These are phyloP conservation scores for Carnegiea gigantea DNA, from an alignment of 179 eudicot genomes.

Conservation along the genomic window DNA sequence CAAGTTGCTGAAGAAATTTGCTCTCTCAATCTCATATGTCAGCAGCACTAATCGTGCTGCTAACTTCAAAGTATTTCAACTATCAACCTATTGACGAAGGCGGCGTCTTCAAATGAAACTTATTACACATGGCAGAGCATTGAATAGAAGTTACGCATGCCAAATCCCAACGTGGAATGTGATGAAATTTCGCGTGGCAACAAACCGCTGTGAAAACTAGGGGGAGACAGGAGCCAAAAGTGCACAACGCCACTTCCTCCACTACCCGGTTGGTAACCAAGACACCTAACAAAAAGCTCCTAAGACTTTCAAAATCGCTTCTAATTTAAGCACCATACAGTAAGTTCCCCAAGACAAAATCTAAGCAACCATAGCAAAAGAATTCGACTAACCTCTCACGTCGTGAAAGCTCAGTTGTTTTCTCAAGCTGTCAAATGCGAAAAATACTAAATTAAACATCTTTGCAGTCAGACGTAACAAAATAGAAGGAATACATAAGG, in stretches of 20 bases:
- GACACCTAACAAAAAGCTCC: not conserved
- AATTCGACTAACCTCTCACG: conserved; percentile 71
- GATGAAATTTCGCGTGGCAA: not conserved
- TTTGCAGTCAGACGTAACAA: not conserved
- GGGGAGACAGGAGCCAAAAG: no score
- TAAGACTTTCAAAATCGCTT: not conserved
- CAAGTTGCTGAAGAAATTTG: not conserved
- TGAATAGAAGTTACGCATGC: not conserved
- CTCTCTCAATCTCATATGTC: not conserved
- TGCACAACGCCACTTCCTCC: no score
- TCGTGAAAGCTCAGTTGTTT: conserved; percentile 77
- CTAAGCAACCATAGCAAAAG: conserved; percentile 8
- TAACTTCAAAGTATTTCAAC: not conserved
- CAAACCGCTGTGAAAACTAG: not conserved
- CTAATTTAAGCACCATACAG: not conserved
- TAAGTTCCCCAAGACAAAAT: not conserved
- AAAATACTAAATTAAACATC: not conserved
- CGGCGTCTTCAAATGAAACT: not conserved
- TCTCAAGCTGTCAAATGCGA: conserved; percentile 60
- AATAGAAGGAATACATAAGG: not conserved
- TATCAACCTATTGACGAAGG: not conserved
- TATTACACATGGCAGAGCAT: not conserved
- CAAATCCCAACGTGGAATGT: conserved; percentile 2
- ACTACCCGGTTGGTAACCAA: no score
- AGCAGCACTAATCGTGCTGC: not conserved